phyloP scores from a whole-genome alignment of 805 yeast species.

The Candida michaelii region DNA sequence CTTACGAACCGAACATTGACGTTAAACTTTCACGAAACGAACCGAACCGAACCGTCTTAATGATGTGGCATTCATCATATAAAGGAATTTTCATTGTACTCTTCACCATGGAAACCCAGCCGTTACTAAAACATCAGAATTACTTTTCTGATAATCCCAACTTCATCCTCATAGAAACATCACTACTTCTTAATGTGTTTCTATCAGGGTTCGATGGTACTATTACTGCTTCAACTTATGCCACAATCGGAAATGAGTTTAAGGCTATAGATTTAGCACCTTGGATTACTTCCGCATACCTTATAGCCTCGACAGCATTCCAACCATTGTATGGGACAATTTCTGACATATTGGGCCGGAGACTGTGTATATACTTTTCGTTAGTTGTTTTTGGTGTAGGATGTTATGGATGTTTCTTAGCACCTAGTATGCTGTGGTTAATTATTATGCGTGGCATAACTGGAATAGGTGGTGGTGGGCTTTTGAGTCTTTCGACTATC shows the following conservation, averaged over 20 bases:
- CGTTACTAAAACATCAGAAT: neutral
- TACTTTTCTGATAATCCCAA: constrained; percentile 17
- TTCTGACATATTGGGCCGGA: constrained; percentile 62
- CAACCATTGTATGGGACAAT: constrained; percentile 73
- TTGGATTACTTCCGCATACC: constrained; percentile 74
- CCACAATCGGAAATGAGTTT: constrained; percentile 45
- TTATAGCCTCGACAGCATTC: constrained; percentile 68
- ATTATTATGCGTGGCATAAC: constrained; percentile 37
- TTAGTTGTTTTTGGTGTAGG: constrained; percentile 32
- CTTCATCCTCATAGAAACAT: constrained; percentile 31
- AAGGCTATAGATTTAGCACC: constrained; percentile 21
- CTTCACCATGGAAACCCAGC: neutral
- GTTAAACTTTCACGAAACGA: neutral
- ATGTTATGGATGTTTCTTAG: constrained; percentile 35
- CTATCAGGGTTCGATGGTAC: constrained; percentile 50
- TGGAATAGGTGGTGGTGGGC: constrained; percentile 45
- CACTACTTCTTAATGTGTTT: constrained; percentile 38
- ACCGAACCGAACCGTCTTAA: neutral
- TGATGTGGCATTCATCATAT: neutral
- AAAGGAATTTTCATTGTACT: neutral
- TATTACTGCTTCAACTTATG: constrained; percentile 48
- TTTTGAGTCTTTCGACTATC: constrained; percentile 37
- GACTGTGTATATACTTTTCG: constrained; percentile 36
- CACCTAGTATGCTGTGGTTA: constrained; percentile 25
- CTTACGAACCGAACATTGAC: neutral